Percentiles rank a stretch among this genome's conserved stretches.
phyloP scores from a whole-genome alignment of 2,329 filamentous ascomycete genomes.

The Pseudogymnoascus sp. region DNA sequence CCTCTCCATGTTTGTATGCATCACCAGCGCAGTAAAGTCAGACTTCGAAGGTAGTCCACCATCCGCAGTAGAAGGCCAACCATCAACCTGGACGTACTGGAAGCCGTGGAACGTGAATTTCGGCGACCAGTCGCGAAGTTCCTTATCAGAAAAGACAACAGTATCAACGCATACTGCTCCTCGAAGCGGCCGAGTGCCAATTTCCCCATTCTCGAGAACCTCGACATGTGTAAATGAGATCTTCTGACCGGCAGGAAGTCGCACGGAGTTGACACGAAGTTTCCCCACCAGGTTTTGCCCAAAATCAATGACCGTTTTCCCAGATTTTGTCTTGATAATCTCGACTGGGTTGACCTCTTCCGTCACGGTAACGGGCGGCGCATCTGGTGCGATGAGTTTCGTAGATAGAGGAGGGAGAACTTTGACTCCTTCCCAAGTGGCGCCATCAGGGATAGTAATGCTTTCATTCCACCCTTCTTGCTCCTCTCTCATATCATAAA shows the following conservation, averaged over 20 bases:
- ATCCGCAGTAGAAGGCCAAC: conserved; percentile 25
- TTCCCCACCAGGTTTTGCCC: conserved; percentile 52
- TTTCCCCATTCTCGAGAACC: conserved; percentile 38
- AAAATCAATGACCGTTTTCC: conserved; percentile 46
- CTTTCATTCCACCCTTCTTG: not conserved
- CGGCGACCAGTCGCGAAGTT: conserved; percentile 34
- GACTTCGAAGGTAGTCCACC: not conserved
- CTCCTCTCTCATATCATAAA: conserved; percentile 14
- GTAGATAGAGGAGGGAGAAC: conserved; percentile 17
- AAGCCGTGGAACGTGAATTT: conserved; percentile 37
- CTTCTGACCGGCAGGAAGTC: conserved; percentile 32
- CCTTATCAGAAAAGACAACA: conserved; percentile 27
- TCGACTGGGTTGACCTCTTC: conserved; percentile 26
- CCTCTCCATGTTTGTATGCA: conserved; percentile 12
- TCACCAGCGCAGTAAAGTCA: not conserved
- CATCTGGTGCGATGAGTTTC: conserved; percentile 35
- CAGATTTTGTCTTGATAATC: conserved; percentile 32
- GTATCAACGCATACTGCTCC: conserved; percentile 33
- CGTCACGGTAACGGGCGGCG: conserved; percentile 37
- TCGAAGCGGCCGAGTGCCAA: conserved; percentile 35
- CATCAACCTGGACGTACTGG: conserved; percentile 35
- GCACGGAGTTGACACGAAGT: conserved; percentile 34
- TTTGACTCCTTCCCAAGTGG: conserved; percentile 11
- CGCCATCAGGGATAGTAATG: not conserved
- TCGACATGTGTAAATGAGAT: conserved; percentile 41